These are phyloP conservation scores for Epichloe brachyelytri DNA, from an alignment of 2,329 filamentous ascomycete species.

Conservation along the genomic window DNA sequence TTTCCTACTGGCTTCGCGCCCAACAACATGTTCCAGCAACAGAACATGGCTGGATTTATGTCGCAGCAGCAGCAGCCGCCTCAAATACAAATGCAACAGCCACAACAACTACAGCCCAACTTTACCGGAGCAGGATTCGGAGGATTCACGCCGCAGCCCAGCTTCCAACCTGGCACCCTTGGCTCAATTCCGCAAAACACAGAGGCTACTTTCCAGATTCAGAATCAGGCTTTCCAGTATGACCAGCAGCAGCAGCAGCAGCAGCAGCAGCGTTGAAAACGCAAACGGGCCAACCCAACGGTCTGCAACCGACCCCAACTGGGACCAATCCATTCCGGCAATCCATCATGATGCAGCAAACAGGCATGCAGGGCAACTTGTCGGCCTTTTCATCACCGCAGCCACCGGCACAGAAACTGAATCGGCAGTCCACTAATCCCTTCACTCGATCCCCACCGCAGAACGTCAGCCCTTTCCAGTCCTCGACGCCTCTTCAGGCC, in stretches of 20 bases:
- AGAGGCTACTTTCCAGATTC: constrained; percentile 34
- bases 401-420: constrained; percentile 27
- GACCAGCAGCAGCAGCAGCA: constrained; percentile 12
- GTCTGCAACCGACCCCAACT: constrained; percentile 30
- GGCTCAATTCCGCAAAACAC: constrained; percentile 46
- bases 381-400: constrained; percentile 27
- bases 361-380: constrained; percentile 25
- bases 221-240: constrained; percentile 12
- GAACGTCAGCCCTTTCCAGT: constrained; percentile 16
- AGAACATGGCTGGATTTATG: constrained; percentile 12
- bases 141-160: constrained; percentile 57
- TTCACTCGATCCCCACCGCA: constrained; percentile 59
- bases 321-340: constrained; percentile 83
- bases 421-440: constrained; percentile 67
- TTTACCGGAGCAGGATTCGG: constrained; percentile 69
- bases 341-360: constrained; percentile 63
- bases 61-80: constrained; percentile 12
- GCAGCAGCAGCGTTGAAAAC: constrained; percentile 12
- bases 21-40: constrained; percentile 21
- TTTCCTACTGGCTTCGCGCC: constrained; percentile 16
- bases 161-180: constrained; percentile 40
- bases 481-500: constrained; percentile 29
- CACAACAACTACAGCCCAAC: constrained; percentile 29
- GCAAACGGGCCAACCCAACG: constrained; percentile 26
- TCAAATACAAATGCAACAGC: constrained; percentile 15